Conservation (phyloP, 495 filamentous ascomycete species). For the Pyrenopolyporus hunteri region DNA sequence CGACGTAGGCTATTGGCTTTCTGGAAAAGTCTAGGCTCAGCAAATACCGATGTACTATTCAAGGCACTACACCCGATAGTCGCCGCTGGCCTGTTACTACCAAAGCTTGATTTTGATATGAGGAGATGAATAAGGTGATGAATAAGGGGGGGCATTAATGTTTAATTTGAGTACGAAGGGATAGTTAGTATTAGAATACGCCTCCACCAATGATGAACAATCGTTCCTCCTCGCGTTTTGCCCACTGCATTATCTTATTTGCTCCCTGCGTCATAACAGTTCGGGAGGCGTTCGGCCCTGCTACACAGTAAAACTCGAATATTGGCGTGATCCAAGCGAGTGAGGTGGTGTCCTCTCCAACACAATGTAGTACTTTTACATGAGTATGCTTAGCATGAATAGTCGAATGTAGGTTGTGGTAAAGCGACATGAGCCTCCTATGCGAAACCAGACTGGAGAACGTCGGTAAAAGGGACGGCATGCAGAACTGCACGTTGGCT, state of each 20-base stretch:
- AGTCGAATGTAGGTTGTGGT: conserved; percentile 80
- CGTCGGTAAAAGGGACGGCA: conserved; percentile 79
- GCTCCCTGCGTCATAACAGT: conserved; percentile 82
- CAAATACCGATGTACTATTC: neutral
- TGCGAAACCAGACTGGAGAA: conserved; percentile 69
- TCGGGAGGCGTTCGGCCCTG: conserved; percentile 77
- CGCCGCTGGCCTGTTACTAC: neutral
- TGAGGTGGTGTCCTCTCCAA: conserved; percentile 72
- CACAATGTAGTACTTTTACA: conserved; percentile 82
- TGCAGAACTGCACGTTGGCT: conserved; percentile 92
- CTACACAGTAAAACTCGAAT: conserved; percentile 94
- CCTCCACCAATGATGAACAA: conserved; percentile 95
- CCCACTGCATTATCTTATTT: conserved; percentile 87
- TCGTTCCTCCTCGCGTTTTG: conserved; percentile 86
- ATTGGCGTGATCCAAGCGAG: conserved; percentile 89
- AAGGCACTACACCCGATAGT: neutral
- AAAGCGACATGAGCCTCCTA: conserved; percentile 80
- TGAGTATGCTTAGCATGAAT: conserved; percentile 82
- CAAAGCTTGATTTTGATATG: neutral
- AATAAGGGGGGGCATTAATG: too few species aligned
- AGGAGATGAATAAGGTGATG: neutral
- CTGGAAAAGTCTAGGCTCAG: neutral
- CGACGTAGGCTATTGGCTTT: neutral
- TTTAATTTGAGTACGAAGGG: conserved; percentile 3
- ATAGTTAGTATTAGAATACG: conserved; percentile 55